Percentiles rank a stretch among this genome's conserved stretches.
phyloP scores from a whole-genome alignment of 148 eudicot genomes.

The Rhododendron mucronatum region DNA sequence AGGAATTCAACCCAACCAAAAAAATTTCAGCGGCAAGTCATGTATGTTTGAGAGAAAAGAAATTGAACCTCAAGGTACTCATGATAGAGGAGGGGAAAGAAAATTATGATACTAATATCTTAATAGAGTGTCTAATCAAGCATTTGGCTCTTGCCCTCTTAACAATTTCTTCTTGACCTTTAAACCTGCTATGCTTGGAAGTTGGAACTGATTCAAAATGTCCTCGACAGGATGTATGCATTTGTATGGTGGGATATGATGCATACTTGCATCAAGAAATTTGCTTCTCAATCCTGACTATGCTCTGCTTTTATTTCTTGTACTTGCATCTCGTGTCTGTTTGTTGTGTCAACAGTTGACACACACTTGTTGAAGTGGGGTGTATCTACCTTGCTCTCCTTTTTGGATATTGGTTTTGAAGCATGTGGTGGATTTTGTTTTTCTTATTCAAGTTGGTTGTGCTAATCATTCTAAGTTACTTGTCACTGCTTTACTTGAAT shows the following conservation, averaged over 20 bases:
- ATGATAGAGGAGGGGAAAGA: not conserved
- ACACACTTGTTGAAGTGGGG: not conserved
- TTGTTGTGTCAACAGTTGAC: not conserved
- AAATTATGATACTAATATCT: not conserved
- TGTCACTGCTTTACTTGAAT: not conserved
- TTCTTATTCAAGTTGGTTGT: not conserved
- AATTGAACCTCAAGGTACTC: not conserved
- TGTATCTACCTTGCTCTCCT: not conserved
- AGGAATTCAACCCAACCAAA: not conserved
- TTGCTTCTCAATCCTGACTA: not conserved
- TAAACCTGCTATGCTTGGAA: not conserved
- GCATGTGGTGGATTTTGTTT: not conserved
- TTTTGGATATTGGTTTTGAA: not conserved
- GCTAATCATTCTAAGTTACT: not conserved
- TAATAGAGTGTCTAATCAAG: not conserved
- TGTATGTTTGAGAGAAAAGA: not conserved
- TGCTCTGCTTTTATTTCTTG: not conserved
- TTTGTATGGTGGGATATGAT: not conserved
- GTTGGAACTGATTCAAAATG: constrained; percentile 1
- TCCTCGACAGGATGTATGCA: not conserved
- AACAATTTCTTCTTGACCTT: not conserved
- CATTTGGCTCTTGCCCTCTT: not conserved
- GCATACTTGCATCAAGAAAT: not conserved
- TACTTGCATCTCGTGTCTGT: not conserved
- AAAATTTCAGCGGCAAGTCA: not conserved